phyloP scores from a whole-genome alignment of 2,329 filamentous ascomycete genomes.

The Furcasterigmium furcatum region DNA sequence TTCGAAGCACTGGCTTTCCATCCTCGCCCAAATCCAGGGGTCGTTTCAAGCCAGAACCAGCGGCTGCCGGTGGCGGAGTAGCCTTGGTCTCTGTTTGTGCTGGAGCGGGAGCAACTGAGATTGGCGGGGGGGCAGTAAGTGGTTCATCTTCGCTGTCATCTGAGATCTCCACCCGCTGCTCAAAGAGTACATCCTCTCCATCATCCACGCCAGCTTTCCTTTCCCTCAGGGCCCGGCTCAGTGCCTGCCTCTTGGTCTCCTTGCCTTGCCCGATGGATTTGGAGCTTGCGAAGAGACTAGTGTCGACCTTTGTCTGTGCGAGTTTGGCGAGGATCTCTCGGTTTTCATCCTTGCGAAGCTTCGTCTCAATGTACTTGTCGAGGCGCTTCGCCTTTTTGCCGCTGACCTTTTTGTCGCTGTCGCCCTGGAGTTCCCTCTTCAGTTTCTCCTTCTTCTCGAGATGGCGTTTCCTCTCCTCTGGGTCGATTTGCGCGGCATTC shows the following conservation, averaged over 20 bases:
- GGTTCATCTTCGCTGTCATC: constrained; percentile 18
- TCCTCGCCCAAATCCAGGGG: constrained; percentile 77
- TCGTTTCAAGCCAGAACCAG: constrained; percentile 82
- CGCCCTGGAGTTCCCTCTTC: constrained; percentile 48
- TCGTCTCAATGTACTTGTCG: constrained; percentile 77
- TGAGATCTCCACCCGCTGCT: constrained; percentile 24
- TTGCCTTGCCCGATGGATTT: constrained; percentile 70
- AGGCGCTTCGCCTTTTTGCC: constrained; percentile 65
- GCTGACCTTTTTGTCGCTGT: constrained; percentile 55
- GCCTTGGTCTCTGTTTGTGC: neutral
- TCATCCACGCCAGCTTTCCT: constrained; percentile 59
- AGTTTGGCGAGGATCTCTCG: constrained; percentile 80
- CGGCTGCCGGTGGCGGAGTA: constrained; percentile 8
- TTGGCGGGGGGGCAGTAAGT: constrained; percentile 1
- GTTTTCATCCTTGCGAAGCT: constrained; percentile 92
- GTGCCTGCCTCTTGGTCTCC: constrained; percentile 68
- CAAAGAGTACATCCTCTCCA: constrained; percentile 54
- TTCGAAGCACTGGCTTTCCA: constrained; percentile 78
- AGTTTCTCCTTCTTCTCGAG: constrained; percentile 54
- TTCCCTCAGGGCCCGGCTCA: constrained; percentile 62
- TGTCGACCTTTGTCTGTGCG: constrained; percentile 76
- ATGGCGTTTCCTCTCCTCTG: constrained; percentile 40
- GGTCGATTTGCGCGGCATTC: constrained; percentile 52
- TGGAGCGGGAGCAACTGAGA: constrained; percentile 8
- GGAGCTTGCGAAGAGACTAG: constrained; percentile 74